phyloP scores from a whole-genome alignment of 192 early-diverging fungal species.

The Coemansia sp. region DNA sequence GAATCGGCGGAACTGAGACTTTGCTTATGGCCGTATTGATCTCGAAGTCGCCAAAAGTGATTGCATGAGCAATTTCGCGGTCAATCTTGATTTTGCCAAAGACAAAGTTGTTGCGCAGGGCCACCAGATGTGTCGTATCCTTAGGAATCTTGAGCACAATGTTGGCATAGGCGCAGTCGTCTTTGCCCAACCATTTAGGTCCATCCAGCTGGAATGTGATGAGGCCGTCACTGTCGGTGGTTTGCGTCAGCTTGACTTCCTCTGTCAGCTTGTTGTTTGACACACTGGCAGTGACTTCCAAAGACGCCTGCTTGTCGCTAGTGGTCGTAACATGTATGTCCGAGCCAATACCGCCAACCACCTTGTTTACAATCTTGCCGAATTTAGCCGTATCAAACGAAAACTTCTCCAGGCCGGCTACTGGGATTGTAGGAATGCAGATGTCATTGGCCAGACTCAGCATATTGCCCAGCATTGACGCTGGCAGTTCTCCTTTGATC shows the following conservation, averaged over 20 bases:
- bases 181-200: slow-evolving; percentile 39
- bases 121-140: slow-evolving; percentile 15
- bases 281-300: slow-evolving; percentile 28
- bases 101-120: slow-evolving; percentile 34
- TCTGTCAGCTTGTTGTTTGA: slow-evolving; percentile 42
- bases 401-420: slow-evolving; percentile 25
- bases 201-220: slow-evolving; percentile 39
- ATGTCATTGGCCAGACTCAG: slow-evolving; percentile 17
- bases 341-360: slow-evolving; percentile 38
- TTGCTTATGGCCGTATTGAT: slow-evolving; percentile 34
- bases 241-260: slow-evolving; percentile 31
- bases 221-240: slow-evolving; percentile 27
- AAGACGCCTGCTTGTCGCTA: slow-evolving; percentile 26
- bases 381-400: slow-evolving; percentile 32
- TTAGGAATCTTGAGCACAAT: slow-evolving; percentile 38
- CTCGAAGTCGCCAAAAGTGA: slow-evolving; percentile 44
- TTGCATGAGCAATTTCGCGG: slow-evolving; percentile 24
- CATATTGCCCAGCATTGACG: slow-evolving; percentile 10
- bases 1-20: slow-evolving; percentile 34
- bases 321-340: slow-evolving; percentile 36
- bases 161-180: slow-evolving; percentile 43
- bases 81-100: slow-evolving; percentile 44
- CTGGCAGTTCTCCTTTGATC: slow-evolving; percentile 28
- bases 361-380: slow-evolving; percentile 34
- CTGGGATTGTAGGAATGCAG: slow-evolving; percentile 40